Base-by-base conservation (phyloP, 202 grass and related monocot genomes). In the Setaria italica region DNA sequence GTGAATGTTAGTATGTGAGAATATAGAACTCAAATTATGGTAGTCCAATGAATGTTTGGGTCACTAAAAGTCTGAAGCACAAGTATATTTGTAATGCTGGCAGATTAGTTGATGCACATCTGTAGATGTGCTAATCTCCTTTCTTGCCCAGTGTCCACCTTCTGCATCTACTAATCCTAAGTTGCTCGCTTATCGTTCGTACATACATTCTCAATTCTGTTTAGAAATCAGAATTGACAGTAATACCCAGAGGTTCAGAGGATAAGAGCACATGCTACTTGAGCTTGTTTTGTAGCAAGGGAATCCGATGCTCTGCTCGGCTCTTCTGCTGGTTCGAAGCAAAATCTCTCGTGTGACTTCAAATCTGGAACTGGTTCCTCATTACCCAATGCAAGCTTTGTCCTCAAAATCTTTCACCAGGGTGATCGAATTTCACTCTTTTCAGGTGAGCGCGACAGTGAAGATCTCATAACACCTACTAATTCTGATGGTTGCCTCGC, bases 291-390 rank as follows among this genome's bases (percentile, higher is more conserved):
- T 12, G 15, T 43, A 72, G 57, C 57, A 19, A 19, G n/a, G 78
- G 84, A 86, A 90, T 77, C 1, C 1, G 48, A 82, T 82, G 67
- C 48, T 51, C 30, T 13, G 20, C 37, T 35, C 19, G 77, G 14
- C 57, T 89, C 73, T 72, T 72, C n/a, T 86, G 29, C 72, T 72
- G 2, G 58, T 67, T 72, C 32, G 63, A 60, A 74, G 79, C 32
- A 78, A 83, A 82, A 49, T 86, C 46, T 78, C 48, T 59, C 39
- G 21, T 67, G 56, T 43, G 79, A 65, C 84, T 78, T 82, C 79
- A 74, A 74, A 33, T 45, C 6, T 77, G 56, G 65, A 49, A 72
- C 42, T 76, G 55, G 57, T 59, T 76, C 63, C 13, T 57, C 45
- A 86, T 42, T 17, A 76, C 15, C 70, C 7, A 76, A 21, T 3